Evolutionary conservation across 2,329 filamentous ascomycete species (phyloP).

Genomic region (Lecanicillium sp.): DNA sequence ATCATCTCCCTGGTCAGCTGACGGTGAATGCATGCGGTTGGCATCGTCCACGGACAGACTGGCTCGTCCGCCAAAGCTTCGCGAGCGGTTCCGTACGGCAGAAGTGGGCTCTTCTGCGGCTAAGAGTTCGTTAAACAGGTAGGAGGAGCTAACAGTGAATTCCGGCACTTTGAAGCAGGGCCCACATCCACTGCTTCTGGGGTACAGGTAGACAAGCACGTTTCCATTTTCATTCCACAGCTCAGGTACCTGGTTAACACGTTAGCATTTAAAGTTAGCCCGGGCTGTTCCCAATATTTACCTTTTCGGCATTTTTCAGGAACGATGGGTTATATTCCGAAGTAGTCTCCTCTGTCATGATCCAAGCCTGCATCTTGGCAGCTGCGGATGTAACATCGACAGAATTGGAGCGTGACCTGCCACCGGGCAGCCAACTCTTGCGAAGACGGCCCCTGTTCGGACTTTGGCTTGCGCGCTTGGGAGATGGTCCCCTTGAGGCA

Average conservation of each 20-base stretch:
- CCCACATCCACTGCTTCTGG: constrained; percentile 42
- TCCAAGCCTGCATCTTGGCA: constrained; percentile 41
- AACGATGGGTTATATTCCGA: constrained; percentile 51
- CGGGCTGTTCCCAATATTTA: constrained; percentile 24
- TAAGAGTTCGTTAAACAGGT: constrained; percentile 48
- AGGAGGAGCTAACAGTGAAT: constrained; percentile 48
- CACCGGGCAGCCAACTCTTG: constrained; percentile 49
- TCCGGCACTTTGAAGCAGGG: constrained; percentile 57
- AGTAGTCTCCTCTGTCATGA: constrained; percentile 45
- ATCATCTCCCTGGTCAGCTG: constrained; percentile 32
- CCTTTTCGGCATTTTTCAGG: constrained; percentile 50
- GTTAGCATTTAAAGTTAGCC: constrained; percentile 15
- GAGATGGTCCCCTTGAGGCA: background rate
- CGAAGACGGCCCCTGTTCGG: constrained; percentile 41
- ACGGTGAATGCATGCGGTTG: constrained; percentile 31
- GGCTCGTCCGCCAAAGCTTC: constrained; percentile 42
- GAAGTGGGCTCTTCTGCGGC: constrained; percentile 34
- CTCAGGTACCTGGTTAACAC: constrained; percentile 49
- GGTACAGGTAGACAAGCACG: constrained; percentile 52
- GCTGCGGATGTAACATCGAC: constrained; percentile 22
- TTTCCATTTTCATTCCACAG: constrained; percentile 58
- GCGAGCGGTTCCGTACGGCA: constrained; percentile 28
- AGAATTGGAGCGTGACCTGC: constrained; percentile 47
- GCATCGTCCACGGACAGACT: constrained; percentile 47
- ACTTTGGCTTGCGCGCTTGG: constrained; percentile 35